Evolutionary conservation across 73 alveolate species (phyloP).

Genomic region (Stentor coeruleus): DNA sequence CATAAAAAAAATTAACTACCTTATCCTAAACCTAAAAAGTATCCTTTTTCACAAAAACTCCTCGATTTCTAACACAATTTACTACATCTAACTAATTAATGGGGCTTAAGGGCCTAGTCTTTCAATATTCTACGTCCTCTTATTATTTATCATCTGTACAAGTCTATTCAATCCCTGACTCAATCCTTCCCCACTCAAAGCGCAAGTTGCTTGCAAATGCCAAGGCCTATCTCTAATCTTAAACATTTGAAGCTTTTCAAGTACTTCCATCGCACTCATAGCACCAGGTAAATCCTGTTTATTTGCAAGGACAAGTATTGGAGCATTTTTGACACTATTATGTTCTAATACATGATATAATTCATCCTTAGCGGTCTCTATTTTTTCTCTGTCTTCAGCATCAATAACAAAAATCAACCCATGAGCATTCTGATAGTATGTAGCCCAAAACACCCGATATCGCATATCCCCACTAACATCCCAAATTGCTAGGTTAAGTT

Average conservation of each 20-base stretch:
- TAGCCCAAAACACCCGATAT: conserved; percentile 92
- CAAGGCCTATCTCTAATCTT: conserved; percentile 83
- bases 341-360: conserved; percentile 64
- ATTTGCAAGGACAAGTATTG: conserved; percentile 69
- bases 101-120: no score
- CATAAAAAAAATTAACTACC: no score
- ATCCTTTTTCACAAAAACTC: no score
- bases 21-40: no score
- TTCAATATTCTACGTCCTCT: not conserved
- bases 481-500: not conserved
- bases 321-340: conserved; percentile 48
- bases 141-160: not conserved
- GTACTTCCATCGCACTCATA: not conserved
- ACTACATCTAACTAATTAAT: no score
- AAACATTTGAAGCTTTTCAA: conserved; percentile 56
- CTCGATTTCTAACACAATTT: no score
- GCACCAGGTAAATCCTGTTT: not conserved
- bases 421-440: conserved; percentile 89
- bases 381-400: conserved; percentile 89
- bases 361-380: conserved; percentile 95
- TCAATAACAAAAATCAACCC: conserved; percentile 98
- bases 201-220: conserved; percentile 95
- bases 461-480: conserved; percentile 93
- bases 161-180: conserved; percentile 96
- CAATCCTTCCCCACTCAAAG: conserved; percentile 93